These are phyloP conservation scores for Podospora comata DNA, from an alignment of 495 filamentous ascomycete genomes.

Conservation along the genomic window DNA sequence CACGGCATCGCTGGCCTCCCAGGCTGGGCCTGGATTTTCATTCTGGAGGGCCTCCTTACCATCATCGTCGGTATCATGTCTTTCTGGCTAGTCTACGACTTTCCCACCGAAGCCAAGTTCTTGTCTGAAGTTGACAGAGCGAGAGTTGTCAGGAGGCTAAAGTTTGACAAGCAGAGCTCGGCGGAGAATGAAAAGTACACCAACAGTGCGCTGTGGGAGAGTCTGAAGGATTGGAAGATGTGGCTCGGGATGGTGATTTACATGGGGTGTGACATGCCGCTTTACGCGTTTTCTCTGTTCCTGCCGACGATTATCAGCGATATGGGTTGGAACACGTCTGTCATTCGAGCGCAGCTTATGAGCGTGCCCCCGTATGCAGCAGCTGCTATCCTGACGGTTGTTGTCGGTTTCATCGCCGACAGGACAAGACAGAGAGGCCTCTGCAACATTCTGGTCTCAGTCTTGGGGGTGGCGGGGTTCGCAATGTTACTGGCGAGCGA, in stretches of 20 bases:
- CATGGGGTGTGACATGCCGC: slow-evolving; percentile 69
- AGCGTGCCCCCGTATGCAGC: slow-evolving; percentile 87
- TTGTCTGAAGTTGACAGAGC: slow-evolving; percentile 67
- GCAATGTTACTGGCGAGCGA: slow-evolving; percentile 66
- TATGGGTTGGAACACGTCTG: slow-evolving; percentile 60
- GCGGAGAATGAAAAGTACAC: slow-evolving; percentile 79
- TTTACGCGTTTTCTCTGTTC: slow-evolving; percentile 91
- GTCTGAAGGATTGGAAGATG: slow-evolving; percentile 85
- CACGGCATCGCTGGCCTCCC: slow-evolving; percentile 60
- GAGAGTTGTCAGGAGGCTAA: slow-evolving; percentile 71
- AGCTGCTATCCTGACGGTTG: slow-evolving; percentile 72
- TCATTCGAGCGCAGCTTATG: slow-evolving; percentile 72
- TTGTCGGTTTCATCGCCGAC: slow-evolving; percentile 75
- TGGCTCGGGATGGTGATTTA: slow-evolving; percentile 73
- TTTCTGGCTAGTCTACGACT: slow-evolving; percentile 87
- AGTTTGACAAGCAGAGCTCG: slow-evolving; percentile 70
- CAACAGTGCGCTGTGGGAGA: slow-evolving; percentile 69
- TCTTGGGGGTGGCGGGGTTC: slow-evolving; percentile 76
- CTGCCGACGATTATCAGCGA: slow-evolving; percentile 78
- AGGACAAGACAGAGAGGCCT: slow-evolving; percentile 72
- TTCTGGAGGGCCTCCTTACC: slow-evolving; percentile 73
- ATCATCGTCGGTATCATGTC: slow-evolving; percentile 68
- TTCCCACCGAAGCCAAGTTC: slow-evolving; percentile 79
- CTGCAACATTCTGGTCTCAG: slow-evolving; percentile 71
- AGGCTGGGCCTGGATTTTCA: slow-evolving; percentile 88